Percentiles rank a stretch among this genome's conserved stretches.
phyloP scores from a whole-genome alignment of 768 basidiomycete genomes.

The Suillus ampliporus region DNA sequence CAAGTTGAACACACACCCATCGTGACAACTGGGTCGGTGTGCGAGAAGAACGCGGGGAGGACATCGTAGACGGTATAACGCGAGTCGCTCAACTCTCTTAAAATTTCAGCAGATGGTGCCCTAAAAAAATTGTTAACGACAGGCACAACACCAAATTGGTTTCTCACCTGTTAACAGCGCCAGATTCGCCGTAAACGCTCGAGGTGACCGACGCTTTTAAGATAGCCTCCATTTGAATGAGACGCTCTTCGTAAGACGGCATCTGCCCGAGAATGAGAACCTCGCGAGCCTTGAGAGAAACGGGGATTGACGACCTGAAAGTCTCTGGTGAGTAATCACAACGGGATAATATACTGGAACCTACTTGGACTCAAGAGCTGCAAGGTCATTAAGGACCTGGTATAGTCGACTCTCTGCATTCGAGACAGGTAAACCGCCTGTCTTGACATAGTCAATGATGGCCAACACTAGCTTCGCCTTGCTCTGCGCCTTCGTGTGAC shows the following conservation, averaged over 20 bases:
- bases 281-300: conserved; percentile 95
- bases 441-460: conserved; percentile 90
- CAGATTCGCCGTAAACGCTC: conserved; percentile 89
- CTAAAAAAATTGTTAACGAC: conserved; percentile 43
- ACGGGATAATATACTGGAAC: not conserved
- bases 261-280: conserved; percentile 95
- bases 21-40: conserved; percentile 81
- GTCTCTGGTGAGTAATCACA: conserved; percentile 11
- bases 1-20: conserved; percentile 60
- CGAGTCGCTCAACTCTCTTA: conserved; percentile 94
- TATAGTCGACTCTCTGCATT: conserved; percentile 76
- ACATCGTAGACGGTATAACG: conserved; percentile 98
- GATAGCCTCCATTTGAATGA: conserved; percentile 92
- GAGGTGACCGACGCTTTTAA: conserved; percentile 87
- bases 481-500: conserved; percentile 93
- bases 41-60: conserved; percentile 92
- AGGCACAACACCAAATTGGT: conserved; percentile 10
- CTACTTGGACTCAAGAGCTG: conserved; percentile 87
- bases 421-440: conserved; percentile 74
- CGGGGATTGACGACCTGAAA: conserved; percentile 82
- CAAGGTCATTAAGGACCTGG: conserved; percentile 79
- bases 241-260: conserved; percentile 96
- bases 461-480: conserved; percentile 89
- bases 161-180: conserved; percentile 62
- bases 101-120: conserved; percentile 81